Conservation (phyloP, 2,329 filamentous ascomycete genomes). For the Diplodia corticola region DNA sequence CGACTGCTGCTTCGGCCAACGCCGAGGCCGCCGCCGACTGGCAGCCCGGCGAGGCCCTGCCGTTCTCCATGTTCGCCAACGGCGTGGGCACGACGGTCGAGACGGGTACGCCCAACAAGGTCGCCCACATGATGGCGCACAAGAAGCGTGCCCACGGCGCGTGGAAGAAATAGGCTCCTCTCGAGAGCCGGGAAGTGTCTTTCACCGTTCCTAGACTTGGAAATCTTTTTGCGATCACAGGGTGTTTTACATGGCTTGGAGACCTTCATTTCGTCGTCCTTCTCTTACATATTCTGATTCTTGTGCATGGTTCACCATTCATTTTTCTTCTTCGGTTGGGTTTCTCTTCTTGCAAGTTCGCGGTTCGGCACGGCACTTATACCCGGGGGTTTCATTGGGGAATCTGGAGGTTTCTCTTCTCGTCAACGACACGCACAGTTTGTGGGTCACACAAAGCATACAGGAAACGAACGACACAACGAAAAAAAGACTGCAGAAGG, state of each 20-base stretch:
- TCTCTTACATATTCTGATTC: background rate
- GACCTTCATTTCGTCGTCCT: background rate
- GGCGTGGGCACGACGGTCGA: background rate
- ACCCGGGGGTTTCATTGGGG: background rate
- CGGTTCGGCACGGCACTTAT: constrained; percentile 2
- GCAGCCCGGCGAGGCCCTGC: constrained; percentile 16
- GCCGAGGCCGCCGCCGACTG: constrained; percentile 22
- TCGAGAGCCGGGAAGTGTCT: too few species aligned
- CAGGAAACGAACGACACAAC: background rate
- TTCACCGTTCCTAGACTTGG: background rate
- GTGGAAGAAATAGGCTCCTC: constrained; percentile 1
- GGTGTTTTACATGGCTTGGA: constrained; percentile 1
- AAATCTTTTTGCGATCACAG: background rate
- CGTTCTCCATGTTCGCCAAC: background rate
- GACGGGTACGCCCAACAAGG: constrained; percentile 5
- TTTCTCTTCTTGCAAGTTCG: background rate
- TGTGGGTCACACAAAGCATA: background rate
- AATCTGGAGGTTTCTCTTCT: background rate
- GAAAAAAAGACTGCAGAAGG: background rate
- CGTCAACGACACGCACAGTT: constrained; percentile 3
- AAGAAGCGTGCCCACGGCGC: constrained; percentile 13
- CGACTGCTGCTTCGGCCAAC: constrained; percentile 33
- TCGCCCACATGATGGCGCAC: constrained; percentile 18
- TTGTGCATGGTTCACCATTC: constrained; percentile 16
- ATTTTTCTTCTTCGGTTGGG: background rate